Evolutionary conservation across 345 rosid species (phyloP), one percentile per base, ranked within the genome.

Genomic region (Rhodomyrtus tomentosa): DNA sequence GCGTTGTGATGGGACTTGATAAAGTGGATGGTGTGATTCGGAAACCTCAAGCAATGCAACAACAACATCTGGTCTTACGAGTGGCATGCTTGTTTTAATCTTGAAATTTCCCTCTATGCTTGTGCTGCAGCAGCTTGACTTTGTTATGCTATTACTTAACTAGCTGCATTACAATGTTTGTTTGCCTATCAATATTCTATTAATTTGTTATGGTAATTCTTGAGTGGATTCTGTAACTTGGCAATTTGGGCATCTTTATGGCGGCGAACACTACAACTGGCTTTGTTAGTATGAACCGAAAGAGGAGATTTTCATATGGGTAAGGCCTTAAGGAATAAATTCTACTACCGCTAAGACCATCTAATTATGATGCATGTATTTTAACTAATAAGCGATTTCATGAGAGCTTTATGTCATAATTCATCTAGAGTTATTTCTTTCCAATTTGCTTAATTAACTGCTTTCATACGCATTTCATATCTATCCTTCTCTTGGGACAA

Each of bases 1-100:
- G 98, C 82, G 92, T 96, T 88, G 90, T 92, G 86, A 89, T 88
- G 80, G 99, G 95, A 72, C 99, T 96, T 81, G 95, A 95, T 87
- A 95, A 94, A 87, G 84, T 94, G 88, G 98, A 95, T 86, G 89
- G 87, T 58, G 94, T 96, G 58, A 94, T 95, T 86, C 88, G 83
- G 16, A 90, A 81, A 92, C 96, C 86, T 82, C 95, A 74, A 93
- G 92, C 90, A 92, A 91, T 89, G 89, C 93, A 38, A 85, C 90
- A 89, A 95, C 98, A 82, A 87, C 94, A 87, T 85, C 93, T 90
- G 90, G 90, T 85, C 88, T 96, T 85, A 89, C 86, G 83, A 90
- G 85, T 53, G 96, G 99, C 91, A 87, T 85, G 90, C 80, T 76
- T 20, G 32, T 84, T 76, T 83, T 25, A 51, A 29, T 81, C 21